Base-by-base conservation (phyloP, 441 rosid genomes). In the Euphorbia corollata region DNA sequence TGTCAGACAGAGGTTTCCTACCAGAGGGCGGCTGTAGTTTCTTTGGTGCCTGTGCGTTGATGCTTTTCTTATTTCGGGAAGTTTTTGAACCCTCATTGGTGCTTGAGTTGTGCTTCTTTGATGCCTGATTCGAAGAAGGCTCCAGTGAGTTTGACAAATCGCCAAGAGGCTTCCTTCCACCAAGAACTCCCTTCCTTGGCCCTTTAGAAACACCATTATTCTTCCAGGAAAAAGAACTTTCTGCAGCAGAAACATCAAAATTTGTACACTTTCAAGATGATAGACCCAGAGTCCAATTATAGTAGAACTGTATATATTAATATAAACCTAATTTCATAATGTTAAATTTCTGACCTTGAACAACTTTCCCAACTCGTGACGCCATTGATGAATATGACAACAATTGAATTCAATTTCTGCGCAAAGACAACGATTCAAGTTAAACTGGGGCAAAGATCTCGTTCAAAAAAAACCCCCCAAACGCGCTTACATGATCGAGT, bases 141-240 rank as follows among this genome's bases (percentile, higher is more conserved):
- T 74, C 71, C 61, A 71, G 68, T 6, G 87, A 78, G 71, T 86
- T 86, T 11, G 89, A 86, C 68, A 86, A 71, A 63, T 86, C 90
- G 32, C 88, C 84, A 20, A 87, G 93, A 0, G 90, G 88, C 63
- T 74, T 84, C 77, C 93, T 82, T 66, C 87, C 83, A 22, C 78
- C 79, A 36, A 75, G 51, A 65, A 69, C 77, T 55, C 80, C 80
- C 71, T 79, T 84, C 74, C 70, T 81, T 11, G 67, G 79, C 27
- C 67, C 78, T 69, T 82, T 87, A 18, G 76, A 66, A 54, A 61
- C 73, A 41, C 0, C 47, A 59, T 74, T 78, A 15, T 66, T 69
- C 58, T 80, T 83, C 53, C 79, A 75, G 47, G 71, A 73, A 59
- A 53, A 41, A 8, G 82, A 73, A 51, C 55, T 64, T 43, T 81